phyloP scores from a whole-genome alignment of 2,329 filamentous ascomycete genomes.

The Xenoacremonium recifei region DNA sequence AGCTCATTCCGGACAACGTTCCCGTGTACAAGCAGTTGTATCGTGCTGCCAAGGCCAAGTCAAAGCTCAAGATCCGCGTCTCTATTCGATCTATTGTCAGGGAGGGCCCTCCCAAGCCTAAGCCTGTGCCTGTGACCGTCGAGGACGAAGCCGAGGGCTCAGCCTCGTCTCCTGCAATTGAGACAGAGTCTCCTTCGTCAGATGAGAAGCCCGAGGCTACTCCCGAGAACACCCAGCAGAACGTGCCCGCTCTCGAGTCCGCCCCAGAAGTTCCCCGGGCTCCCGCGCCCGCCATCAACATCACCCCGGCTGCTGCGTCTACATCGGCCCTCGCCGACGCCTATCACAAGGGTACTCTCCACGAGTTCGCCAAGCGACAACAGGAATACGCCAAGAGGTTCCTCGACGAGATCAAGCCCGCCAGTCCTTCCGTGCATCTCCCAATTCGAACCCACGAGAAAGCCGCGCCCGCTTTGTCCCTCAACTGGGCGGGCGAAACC shows the following conservation, averaged over 20 bases:
- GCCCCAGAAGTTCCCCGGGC: conserved; percentile 10
- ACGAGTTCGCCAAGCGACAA: conserved; percentile 26
- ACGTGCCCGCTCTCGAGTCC: conserved; percentile 14
- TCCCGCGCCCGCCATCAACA: conserved; percentile 17
- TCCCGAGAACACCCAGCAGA: conserved; percentile 9
- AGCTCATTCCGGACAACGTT: conserved; percentile 72
- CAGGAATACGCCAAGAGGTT: conserved; percentile 19
- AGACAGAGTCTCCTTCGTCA: conserved; percentile 1
- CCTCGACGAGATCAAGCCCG: conserved; percentile 25
- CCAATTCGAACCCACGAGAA: conserved; percentile 5
- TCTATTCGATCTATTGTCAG: conserved; percentile 52
- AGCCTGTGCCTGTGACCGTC: conserved; percentile 44
- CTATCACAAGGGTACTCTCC: conserved; percentile 24
- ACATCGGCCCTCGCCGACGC: conserved; percentile 24
- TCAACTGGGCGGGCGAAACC: neutral
- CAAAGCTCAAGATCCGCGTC: conserved; percentile 88
- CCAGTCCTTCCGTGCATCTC: conserved; percentile 23
- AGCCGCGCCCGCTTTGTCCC: neutral
- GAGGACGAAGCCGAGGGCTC: conserved; percentile 48
- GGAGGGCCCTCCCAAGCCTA: conserved; percentile 28
- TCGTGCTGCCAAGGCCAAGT: conserved; percentile 94
- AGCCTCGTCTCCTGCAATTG: conserved; percentile 6
- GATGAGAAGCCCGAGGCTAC: conserved; percentile 15
- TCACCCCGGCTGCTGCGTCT: conserved; percentile 14
- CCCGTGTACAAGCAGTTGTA: conserved; percentile 96